phyloP scores from a whole-genome alignment of 805 yeast genomes.

The Scheffersomyces spartinae region DNA sequence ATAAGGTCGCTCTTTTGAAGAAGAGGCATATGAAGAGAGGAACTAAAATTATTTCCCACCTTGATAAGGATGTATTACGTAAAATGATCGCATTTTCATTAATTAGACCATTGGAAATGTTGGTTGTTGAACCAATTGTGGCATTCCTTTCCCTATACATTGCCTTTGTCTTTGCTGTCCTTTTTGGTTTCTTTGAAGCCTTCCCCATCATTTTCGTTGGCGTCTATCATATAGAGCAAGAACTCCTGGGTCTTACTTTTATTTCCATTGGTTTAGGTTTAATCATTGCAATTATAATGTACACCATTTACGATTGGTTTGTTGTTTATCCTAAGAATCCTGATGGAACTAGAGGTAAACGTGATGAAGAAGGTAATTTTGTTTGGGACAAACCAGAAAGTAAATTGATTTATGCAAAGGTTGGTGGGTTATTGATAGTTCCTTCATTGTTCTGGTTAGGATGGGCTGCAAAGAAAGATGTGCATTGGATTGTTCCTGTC shows the following conservation, averaged over 20 bases:
- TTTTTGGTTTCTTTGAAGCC: slow-evolving; percentile 74
- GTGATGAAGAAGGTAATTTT: slow-evolving; percentile 44
- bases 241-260: slow-evolving; percentile 59
- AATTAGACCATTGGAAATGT: slow-evolving; percentile 56
- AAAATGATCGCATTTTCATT: slow-evolving; percentile 39
- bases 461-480: slow-evolving; percentile 51
- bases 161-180: slow-evolving; percentile 66
- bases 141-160: slow-evolving; percentile 55
- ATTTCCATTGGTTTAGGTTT: slow-evolving; percentile 65
- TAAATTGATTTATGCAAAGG: slow-evolving; percentile 46
- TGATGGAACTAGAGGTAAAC: slow-evolving; percentile 48
- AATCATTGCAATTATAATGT: slow-evolving; percentile 40
- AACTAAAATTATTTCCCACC: slow-evolving; percentile 28
- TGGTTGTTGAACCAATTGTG: slow-evolving; percentile 66
- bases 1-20: slow-evolving; percentile 52
- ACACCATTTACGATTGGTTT: slow-evolving; percentile 36
- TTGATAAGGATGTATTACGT: slow-evolving; percentile 15
- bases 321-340: slow-evolving; percentile 44
- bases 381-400: slow-evolving; percentile 49
- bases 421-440: slow-evolving; percentile 60
- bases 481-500: slow-evolving; percentile 71
- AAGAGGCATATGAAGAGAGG: slow-evolving; percentile 53
- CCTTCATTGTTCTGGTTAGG: slow-evolving; percentile 70
- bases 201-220: slow-evolving; percentile 65
- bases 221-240: slow-evolving; percentile 44